These are phyloP conservation scores for Falciphora oryzae DNA, from an alignment of 2,329 filamentous ascomycete species.

Conservation along the genomic window DNA sequence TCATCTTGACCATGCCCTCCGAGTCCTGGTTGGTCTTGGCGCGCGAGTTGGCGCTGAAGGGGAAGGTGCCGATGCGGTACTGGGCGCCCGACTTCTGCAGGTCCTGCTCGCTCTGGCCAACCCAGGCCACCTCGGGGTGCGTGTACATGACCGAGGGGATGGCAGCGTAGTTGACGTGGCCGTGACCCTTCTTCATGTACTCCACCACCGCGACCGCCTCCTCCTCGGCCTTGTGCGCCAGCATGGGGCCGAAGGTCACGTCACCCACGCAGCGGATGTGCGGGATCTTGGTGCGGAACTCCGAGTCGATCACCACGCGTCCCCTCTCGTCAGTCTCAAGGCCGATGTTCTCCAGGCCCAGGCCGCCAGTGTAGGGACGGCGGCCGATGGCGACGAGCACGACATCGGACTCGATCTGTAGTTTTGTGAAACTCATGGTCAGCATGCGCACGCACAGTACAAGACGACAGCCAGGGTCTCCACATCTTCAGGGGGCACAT, in stretches of 20 bases:
- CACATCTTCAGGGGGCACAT: constrained; percentile 29
- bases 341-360: constrained; percentile 90
- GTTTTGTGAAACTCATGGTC: constrained; percentile 12
- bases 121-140: constrained; percentile 96
- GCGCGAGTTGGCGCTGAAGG: constrained; percentile 95
- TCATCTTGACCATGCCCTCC: constrained; percentile 94
- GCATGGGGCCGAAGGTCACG: constrained; percentile 95
- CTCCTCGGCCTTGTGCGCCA: constrained; percentile 99
- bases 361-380: constrained; percentile 85
- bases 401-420: constrained; percentile 83
- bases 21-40: constrained; percentile 98
- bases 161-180: constrained; percentile 97
- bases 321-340: constrained; percentile 89
- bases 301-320: constrained; percentile 93
- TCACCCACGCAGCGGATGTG: constrained; percentile 97
- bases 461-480: neutral
- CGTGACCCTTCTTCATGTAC: constrained; percentile 96
- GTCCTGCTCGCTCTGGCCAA: constrained; percentile 95
- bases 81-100: constrained; percentile 84
- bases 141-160: constrained; percentile 99
- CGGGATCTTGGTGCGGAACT: constrained; percentile 95
- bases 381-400: constrained; percentile 96
- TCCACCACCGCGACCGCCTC: constrained; percentile 92
- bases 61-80: constrained; percentile 91
- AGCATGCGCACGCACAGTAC: constrained; percentile 6